Percentiles rank a stretch among this genome's conserved stretches.
phyloP scores from a whole-genome alignment of 139 green algal genomes.

The Chlamydomonas eustigma region DNA sequence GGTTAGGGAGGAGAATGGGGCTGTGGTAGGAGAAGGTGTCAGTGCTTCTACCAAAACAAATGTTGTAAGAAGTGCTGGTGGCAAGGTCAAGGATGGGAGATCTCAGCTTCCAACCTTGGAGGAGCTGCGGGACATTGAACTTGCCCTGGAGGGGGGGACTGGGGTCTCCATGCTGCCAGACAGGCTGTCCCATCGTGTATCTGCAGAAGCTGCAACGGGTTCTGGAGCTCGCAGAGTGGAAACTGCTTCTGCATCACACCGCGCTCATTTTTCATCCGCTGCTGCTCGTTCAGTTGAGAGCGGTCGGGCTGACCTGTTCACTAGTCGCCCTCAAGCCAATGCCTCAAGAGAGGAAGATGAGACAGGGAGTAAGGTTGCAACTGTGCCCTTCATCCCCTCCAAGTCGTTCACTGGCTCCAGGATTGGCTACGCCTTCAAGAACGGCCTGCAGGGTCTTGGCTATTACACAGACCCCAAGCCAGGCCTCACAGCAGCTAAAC shows the following conservation, averaged over 20 bases:
- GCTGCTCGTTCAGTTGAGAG: too few relatives aligned
- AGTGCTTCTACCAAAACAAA: background rate
- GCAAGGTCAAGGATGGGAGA: background rate
- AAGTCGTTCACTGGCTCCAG: conserved; percentile 31
- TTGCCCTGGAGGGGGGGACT: background rate
- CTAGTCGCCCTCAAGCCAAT: background rate
- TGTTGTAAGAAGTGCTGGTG: background rate
- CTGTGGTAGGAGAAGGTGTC: background rate
- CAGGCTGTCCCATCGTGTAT: background rate
- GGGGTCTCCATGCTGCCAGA: conserved; percentile 1
- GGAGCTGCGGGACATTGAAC: background rate
- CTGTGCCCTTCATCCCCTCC: conserved; percentile 24
- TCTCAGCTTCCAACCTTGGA: background rate
- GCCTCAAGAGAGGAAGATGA: background rate
- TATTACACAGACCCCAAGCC: conserved; percentile 41
- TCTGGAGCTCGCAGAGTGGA: too few relatives aligned
- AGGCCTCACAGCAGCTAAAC: background rate
- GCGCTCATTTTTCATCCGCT: too few relatives aligned
- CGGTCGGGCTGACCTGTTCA: background rate
- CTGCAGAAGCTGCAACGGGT: background rate
- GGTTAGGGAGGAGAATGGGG: background rate
- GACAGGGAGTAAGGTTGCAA: background rate
- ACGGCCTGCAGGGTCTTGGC: conserved; percentile 37
- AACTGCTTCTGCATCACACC: background rate
- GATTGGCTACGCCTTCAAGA: conserved; percentile 45